A percentile compares a stretch with the other conserved stretches of the same genome.
These are phyloP conservation scores for Torulaspora franciscae DNA, from an alignment of 805 yeast genomes.

Conservation along the genomic window DNA sequence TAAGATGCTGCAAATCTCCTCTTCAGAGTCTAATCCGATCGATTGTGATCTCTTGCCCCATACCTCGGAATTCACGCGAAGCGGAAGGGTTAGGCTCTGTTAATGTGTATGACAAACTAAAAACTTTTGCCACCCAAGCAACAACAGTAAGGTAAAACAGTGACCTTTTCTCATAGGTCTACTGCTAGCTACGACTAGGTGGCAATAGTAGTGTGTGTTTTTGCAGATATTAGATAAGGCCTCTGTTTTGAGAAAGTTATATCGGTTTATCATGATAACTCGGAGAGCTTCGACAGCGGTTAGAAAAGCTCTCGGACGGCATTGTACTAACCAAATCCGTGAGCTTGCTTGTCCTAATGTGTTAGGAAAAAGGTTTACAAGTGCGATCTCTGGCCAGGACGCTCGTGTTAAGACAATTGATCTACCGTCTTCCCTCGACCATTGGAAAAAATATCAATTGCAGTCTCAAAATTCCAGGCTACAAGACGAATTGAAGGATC, in stretches of 20 bases:
- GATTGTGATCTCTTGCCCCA: neutral
- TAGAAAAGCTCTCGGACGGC: constrained; percentile 9
- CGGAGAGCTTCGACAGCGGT: constrained; percentile 14
- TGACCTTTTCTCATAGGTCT: neutral
- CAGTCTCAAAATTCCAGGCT: constrained; percentile 12
- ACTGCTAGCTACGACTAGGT: neutral
- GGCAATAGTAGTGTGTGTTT: neutral
- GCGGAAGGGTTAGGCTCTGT: constrained; percentile 2
- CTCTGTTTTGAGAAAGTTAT: neutral
- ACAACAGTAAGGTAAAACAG: neutral
- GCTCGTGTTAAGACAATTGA: constrained; percentile 1
- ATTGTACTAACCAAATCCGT: neutral
- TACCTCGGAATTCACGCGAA: neutral
- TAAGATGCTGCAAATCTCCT: too few species aligned
- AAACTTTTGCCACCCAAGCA: constrained; percentile 7
- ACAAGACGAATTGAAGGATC: constrained; percentile 17
- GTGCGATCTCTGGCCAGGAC: constrained; percentile 6
- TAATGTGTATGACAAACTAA: neutral
- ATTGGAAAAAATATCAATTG: constrained; percentile 18
- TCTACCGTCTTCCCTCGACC: constrained; percentile 7
- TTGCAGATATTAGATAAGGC: neutral
- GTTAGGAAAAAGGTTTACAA: constrained; percentile 12
- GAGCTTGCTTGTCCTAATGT: neutral
- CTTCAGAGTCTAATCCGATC: too few species aligned
- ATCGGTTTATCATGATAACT: constrained; percentile 9